A percentile compares a stretch with the other conserved stretches of the same genome.
Evolutionary conservation across 139 green algal genomes (phyloP).

Genomic region (Dunaliella primolecta): DNA sequence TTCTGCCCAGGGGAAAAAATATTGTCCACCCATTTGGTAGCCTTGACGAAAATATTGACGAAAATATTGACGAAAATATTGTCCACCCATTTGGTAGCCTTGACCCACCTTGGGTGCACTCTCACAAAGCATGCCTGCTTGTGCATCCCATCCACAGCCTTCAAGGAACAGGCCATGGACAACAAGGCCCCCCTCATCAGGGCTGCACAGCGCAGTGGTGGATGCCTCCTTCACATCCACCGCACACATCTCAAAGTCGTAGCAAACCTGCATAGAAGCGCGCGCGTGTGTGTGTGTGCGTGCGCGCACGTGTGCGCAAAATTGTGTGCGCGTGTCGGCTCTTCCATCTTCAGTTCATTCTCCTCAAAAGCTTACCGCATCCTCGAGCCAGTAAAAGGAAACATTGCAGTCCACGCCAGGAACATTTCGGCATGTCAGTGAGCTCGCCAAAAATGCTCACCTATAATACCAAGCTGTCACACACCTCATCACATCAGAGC

Average conservation of each 20-base stretch:
- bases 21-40: too few relatives aligned
- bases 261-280: conserved; percentile 27
- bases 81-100: too few relatives aligned
- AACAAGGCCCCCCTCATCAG: conserved; percentile 50
- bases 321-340: not conserved
- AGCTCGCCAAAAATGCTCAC: too few relatives aligned
- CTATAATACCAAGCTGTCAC: not conserved
- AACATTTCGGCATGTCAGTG: too few relatives aligned
- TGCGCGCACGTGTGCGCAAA: not conserved
- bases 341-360: too few relatives aligned
- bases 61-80: too few relatives aligned
- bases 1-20: too few relatives aligned
- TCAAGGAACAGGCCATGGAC: conserved; percentile 71
- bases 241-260: conserved; percentile 41
- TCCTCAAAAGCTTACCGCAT: too few relatives aligned
- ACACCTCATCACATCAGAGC: not conserved
- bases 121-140: not conserved
- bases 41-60: too few relatives aligned
- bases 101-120: conserved; percentile 1
- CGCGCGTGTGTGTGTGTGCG: not conserved
- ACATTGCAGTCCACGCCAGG: too few relatives aligned
- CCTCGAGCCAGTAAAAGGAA: too few relatives aligned
- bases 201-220: not conserved
- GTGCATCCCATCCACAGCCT: conserved; percentile 65
- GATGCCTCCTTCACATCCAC: conserved; percentile 11